Evolutionary conservation across 202 grass and related monocot genomes (phyloP).

Genomic region (Hordeum pubiflorum): DNA sequence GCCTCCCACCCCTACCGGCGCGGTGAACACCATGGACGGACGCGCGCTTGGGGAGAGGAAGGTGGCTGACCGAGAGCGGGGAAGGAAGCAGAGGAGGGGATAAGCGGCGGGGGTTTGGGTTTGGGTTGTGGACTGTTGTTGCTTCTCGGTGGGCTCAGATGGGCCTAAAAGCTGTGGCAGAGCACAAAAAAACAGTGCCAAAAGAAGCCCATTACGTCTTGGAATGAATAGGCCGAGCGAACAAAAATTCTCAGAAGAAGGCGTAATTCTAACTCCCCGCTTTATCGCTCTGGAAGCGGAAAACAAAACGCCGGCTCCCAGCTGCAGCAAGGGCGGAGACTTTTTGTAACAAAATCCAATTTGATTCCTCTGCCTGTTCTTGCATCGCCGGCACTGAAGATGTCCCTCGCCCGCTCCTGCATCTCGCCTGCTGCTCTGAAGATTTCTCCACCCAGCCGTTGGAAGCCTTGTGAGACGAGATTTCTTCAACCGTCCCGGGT

Average conservation of each 20-base stretch:
- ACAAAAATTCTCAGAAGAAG: too few species aligned
- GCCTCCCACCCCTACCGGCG: conserved; percentile 3
- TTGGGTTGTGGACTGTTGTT: neutral
- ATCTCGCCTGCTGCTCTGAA: neutral
- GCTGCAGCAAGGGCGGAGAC: too few species aligned
- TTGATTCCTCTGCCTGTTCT: neutral
- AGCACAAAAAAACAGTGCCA: too few species aligned
- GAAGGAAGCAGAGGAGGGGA: conserved; percentile 8
- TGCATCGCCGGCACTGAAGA: neutral
- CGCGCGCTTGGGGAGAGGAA: neutral
- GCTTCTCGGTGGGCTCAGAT: neutral
- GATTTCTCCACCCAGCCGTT: neutral
- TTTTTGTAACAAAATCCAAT: too few species aligned
- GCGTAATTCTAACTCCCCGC: too few species aligned
- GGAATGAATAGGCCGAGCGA: too few species aligned
- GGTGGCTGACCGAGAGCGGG: neutral
- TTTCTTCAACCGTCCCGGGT: conserved; percentile 2
- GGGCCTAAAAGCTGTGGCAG: neutral
- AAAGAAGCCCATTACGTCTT: too few species aligned
- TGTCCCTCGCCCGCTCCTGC: neutral
- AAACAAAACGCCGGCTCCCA: too few species aligned
- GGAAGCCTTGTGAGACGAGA: neutral
- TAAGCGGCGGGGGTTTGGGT: neutral
- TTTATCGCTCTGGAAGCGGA: too few species aligned
- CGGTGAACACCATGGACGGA: conserved; percentile 25